These are phyloP conservation scores for Myochromella boudieri DNA, from an alignment of 768 basidiomycete genomes.

Conservation along the genomic window DNA sequence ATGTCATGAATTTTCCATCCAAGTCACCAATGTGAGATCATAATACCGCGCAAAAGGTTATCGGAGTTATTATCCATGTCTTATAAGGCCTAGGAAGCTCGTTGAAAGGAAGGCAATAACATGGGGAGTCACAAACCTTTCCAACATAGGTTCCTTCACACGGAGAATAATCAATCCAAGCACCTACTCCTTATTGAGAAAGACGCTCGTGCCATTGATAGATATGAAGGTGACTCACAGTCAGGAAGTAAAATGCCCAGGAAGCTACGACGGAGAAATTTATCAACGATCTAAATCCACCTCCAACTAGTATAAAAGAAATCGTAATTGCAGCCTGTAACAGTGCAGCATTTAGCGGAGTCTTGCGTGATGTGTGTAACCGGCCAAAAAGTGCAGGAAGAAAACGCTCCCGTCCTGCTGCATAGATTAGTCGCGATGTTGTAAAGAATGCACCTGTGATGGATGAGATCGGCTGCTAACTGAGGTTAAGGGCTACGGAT, in stretches of 20 bases:
- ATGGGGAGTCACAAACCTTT: conserved; percentile 44
- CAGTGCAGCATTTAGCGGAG: conserved; percentile 86
- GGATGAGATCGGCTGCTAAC: conserved; percentile 4
- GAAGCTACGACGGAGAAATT: conserved; percentile 88
- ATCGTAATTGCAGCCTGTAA: conserved; percentile 77
- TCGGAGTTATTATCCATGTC: conserved; percentile 88
- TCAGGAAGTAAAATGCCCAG: conserved; percentile 87
- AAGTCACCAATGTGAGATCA: conserved; percentile 1
- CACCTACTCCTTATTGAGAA: conserved; percentile 46
- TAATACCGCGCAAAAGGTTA: conserved; percentile 81
- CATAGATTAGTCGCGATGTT: conserved; percentile 81
- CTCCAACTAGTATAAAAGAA: conserved; percentile 80
- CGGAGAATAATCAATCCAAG: conserved; percentile 86
- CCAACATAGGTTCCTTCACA: conserved; percentile 85
- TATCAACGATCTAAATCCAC: conserved; percentile 85
- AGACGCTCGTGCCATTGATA: not conserved
- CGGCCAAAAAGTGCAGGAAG: conserved; percentile 83
- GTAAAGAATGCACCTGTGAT: conserved; percentile 67
- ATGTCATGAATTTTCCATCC: conserved; percentile 4
- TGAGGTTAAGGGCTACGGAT: conserved; percentile 4
- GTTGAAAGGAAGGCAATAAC: not conserved
- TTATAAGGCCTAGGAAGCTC: conserved; percentile 76
- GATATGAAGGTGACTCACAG: conserved; percentile 45
- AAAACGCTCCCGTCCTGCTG: conserved; percentile 85
- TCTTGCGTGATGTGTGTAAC: conserved; percentile 71